These are phyloP conservation scores for Yamadazyma kanchanaburiensis DNA, from an alignment of 1,139 yeast genomes.

Conservation along the genomic window DNA sequence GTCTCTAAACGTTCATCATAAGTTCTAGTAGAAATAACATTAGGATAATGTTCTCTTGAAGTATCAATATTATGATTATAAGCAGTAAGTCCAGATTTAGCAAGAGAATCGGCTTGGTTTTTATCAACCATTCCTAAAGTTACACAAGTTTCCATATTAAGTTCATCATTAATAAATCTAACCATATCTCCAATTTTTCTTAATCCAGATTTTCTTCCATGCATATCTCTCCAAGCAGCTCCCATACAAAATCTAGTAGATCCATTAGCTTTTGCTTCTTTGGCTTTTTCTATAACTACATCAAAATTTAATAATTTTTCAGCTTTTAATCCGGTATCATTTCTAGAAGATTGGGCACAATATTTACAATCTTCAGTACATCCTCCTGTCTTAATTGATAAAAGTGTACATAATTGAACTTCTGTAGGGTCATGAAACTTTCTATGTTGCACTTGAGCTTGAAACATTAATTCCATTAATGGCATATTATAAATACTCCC, in stretches of 20 bases:
- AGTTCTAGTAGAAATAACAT: constrained; percentile 63
- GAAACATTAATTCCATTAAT: constrained; percentile 56
- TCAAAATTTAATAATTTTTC: constrained; percentile 61
- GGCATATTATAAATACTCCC: constrained; percentile 62
- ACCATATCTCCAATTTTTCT: constrained; percentile 67
- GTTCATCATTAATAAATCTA: constrained; percentile 51
- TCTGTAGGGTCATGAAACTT: constrained; percentile 64
- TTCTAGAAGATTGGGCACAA: constrained; percentile 71
- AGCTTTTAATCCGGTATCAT: constrained; percentile 68
- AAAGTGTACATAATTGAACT: constrained; percentile 72
- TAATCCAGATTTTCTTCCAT: constrained; percentile 68
- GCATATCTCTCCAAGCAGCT: constrained; percentile 87
- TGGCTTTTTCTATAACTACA: constrained; percentile 61
- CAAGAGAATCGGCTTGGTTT: constrained; percentile 56
- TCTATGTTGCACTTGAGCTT: constrained; percentile 66
- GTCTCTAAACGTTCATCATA: constrained; percentile 71
- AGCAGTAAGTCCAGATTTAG: constrained; percentile 74
- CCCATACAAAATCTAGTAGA: constrained; percentile 83
- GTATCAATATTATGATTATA: constrained; percentile 82
- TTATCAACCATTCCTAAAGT: constrained; percentile 74
- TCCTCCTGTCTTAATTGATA: constrained; percentile 77
- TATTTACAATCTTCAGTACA: constrained; percentile 81
- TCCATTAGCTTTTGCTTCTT: constrained; percentile 64
- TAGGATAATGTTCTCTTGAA: constrained; percentile 72
- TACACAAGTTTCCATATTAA: constrained; percentile 76